Conservation (phyloP, 805 yeast genomes). For the Candida adriatica region DNA sequence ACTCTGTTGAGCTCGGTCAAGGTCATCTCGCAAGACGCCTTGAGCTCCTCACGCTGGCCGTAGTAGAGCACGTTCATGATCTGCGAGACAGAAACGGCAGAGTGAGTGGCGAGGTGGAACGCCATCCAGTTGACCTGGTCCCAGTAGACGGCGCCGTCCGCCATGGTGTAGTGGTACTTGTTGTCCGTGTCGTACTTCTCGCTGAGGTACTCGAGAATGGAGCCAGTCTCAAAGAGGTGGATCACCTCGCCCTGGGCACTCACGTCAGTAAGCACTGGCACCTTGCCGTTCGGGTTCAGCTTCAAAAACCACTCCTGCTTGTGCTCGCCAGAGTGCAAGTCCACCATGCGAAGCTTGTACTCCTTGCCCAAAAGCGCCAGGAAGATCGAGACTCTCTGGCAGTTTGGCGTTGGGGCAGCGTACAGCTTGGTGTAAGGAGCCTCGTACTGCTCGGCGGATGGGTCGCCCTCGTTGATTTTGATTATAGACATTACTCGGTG, state of each 20-base stretch:
- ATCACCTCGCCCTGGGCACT: constrained; percentile 33
- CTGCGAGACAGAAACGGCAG: no score
- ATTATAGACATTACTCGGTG: neutral
- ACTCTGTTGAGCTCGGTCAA: constrained; percentile 44
- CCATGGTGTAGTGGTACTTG: constrained; percentile 29
- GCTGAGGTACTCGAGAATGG: constrained; percentile 51
- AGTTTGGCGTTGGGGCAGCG: constrained; percentile 37
- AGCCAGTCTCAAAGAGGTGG: constrained; percentile 52
- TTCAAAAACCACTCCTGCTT: constrained; percentile 52
- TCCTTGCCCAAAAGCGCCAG: constrained; percentile 27
- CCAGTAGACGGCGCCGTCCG: constrained; percentile 39
- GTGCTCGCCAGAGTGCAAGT: constrained; percentile 36
- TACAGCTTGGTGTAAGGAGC: constrained; percentile 40
- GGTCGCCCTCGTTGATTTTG: constrained; percentile 24
- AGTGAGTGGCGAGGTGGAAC: constrained; percentile 53
- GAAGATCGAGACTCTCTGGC: constrained; percentile 31
- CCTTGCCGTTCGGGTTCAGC: constrained; percentile 56
- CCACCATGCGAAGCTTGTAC: constrained; percentile 32
- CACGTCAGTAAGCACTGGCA: constrained; percentile 45
- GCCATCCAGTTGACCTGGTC: constrained; percentile 45
- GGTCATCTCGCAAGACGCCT: constrained; percentile 10
- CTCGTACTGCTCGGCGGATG: constrained; percentile 22
- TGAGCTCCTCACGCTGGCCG: constrained; percentile 35
- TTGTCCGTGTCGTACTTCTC: constrained; percentile 53
- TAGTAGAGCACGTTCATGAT: constrained; percentile 37